Evolutionary conservation across 1,139 yeast species (phyloP).

Genomic region (Dujonia santamariae): DNA sequence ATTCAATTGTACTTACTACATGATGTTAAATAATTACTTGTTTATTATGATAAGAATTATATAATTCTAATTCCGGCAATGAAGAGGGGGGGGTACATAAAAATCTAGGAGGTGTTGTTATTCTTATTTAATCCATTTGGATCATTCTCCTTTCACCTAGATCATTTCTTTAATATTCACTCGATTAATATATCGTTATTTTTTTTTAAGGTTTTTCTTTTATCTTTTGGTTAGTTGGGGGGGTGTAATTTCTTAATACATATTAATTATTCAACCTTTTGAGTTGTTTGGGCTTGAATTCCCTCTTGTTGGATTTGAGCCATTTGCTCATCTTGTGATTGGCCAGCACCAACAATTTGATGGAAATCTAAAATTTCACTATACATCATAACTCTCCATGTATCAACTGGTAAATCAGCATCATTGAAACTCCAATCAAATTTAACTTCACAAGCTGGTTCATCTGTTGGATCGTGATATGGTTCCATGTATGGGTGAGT

Average conservation of each 20-base stretch:
- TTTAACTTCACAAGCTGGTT: conserved; percentile 88
- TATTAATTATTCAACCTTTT: conserved; percentile 20
- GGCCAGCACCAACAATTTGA: conserved; percentile 49
- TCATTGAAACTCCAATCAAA: conserved; percentile 99
- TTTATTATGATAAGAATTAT: too few species aligned
- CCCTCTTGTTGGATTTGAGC: conserved; percentile 32
- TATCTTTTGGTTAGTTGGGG: background rate
- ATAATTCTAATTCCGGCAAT: too few species aligned
- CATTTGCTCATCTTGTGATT: conserved; percentile 23
- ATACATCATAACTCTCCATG: conserved; percentile 99
- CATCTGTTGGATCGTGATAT: conserved; percentile 98
- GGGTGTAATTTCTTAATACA: too few species aligned
- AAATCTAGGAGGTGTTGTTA: too few species aligned
- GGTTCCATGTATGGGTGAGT: conserved; percentile 92
- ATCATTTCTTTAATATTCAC: too few species aligned
- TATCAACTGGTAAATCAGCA: conserved; percentile 95
- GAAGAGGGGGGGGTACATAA: too few species aligned
- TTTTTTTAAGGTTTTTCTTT: conserved; percentile 1
- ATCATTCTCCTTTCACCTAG: too few species aligned
- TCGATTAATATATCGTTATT: too few species aligned
- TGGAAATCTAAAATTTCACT: conserved; percentile 95
- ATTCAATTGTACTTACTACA: too few species aligned
- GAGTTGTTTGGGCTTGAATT: conserved; percentile 24
- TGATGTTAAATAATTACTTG: too few species aligned
- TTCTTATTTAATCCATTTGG: too few species aligned